Percentiles rank a stretch among this genome's conserved stretches.
phyloP scores from a whole-genome alignment of 306 rosid genomes.

The Chamaecrista fasciculata region DNA sequence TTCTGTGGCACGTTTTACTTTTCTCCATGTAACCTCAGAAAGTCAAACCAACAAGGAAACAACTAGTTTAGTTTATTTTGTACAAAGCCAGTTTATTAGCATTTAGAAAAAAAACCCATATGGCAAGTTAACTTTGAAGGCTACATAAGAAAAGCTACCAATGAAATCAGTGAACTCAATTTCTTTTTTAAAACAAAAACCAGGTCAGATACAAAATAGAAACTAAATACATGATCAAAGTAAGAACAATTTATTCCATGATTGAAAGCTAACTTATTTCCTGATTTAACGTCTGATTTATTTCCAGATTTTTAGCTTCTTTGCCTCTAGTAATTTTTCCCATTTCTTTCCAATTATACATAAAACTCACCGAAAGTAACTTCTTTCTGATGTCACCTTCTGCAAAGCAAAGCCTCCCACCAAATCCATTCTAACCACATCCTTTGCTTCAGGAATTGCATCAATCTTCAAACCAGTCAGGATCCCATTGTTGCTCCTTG shows the following conservation, averaged over 20 bases:
- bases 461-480: slow-evolving; percentile 52
- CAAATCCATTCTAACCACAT: slow-evolving; percentile 70
- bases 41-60: neutral
- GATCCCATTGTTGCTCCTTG: slow-evolving; percentile 33
- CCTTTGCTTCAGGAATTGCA: slow-evolving; percentile 63
- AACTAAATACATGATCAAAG: neutral
- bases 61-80: neutral
- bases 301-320: neutral
- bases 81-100: slow-evolving; percentile 11
- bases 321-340: neutral
- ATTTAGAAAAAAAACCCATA: neutral
- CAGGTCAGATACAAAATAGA: neutral
- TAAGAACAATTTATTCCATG: neutral
- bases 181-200: neutral
- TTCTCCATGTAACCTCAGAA: neutral
- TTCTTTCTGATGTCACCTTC: slow-evolving; percentile 77
- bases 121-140: neutral
- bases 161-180: neutral
- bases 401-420: slow-evolving; percentile 96
- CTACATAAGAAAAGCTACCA: neutral
- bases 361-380: slow-evolving; percentile 84
- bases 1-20: slow-evolving; percentile 1
- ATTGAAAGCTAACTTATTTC: neutral
- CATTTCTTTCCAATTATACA: neutral
- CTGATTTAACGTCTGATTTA: neutral